Evolutionary conservation across 345 rosid genomes (phyloP), one percentile per base, ranked within the genome.

Genomic region (Boechera divaricarpa): DNA sequence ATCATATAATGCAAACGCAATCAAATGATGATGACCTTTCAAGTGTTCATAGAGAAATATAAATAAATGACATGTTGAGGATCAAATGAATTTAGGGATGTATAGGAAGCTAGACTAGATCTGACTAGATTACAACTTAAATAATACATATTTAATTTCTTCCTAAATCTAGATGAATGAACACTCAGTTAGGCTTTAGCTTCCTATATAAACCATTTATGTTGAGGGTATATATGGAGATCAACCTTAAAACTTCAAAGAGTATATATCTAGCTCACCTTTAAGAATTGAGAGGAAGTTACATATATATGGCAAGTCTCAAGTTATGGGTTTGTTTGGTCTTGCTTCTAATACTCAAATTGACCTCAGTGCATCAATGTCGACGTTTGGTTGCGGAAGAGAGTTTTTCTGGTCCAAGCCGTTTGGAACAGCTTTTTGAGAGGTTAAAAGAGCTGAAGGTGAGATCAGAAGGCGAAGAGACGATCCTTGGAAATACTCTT

Each of bases 111-210:
- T 45, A 33, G 15, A 47, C 32, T 58, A 48, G 2, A 48, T 56
- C 42, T 75, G 68, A 75, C 73, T 57, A 66, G 67, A 67, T 58
- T 58, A 5, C 73, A 75, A 75, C 79, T 67, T 58, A 58, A 36
- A 10, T 7, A 64, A 29, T 45, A 7, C 6, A 35, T 54, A 66
- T 57, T 44, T 42, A 64, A 74, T 39, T 12, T 73, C 53, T 52
- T 49, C 44, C 18, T 6, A 33, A 33, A 33, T 1, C 7, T 33
- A 18, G 36, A 52, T 39, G 63, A 56, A 44, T 69, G 38, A 38
- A 26, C 61, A 18, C 13, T 35, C n/a, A 33, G 5, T 8, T 35
- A 35, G 39, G 6, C 51, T 16, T 54, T 9, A 69, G 13, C 26
- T 16, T 55, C 74, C 51, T 67, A 26, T 56, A 67, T 58, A 57